These are phyloP conservation scores for Coleophoma eucalyptorum DNA, from an alignment of 2,329 filamentous ascomycete genomes.

Conservation along the genomic window DNA sequence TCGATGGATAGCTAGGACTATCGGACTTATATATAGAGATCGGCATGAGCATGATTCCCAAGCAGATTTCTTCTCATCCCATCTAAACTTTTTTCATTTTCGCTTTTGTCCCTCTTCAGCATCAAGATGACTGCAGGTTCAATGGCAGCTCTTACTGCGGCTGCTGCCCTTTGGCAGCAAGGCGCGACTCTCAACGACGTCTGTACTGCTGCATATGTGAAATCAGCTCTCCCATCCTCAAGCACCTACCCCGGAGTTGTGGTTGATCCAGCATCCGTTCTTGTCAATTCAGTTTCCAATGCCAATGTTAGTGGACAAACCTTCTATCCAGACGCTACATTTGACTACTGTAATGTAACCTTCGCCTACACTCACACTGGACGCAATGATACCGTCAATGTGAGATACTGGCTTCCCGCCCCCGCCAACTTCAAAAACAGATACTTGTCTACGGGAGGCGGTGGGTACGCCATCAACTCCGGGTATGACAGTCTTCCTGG, in stretches of 20 bases:
- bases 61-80: no score
- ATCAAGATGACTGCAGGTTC: no score
- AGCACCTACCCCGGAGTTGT: slow-evolving; percentile 10
- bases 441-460: slow-evolving; percentile 41
- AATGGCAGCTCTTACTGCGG: no score
- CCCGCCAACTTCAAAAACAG: slow-evolving; percentile 36
- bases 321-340: slow-evolving; percentile 27
- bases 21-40: no score
- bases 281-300: slow-evolving; percentile 31
- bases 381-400: slow-evolving; percentile 27
- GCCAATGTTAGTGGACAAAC: slow-evolving; percentile 20
- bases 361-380: slow-evolving; percentile 41
- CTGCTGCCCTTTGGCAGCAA: no score
- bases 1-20: no score
- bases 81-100: no score
- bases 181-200: slow-evolving; percentile 15
- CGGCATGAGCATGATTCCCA: no score
- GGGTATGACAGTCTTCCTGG: slow-evolving; percentile 27
- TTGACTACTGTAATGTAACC: slow-evolving; percentile 42
- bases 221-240: slow-evolving; percentile 17
- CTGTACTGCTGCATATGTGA: slow-evolving; percentile 15
- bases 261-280: slow-evolving; percentile 20
- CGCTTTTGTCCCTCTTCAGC: no score
- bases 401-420: slow-evolving; percentile 38
- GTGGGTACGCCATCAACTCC: slow-evolving; percentile 41